A percentile compares a stretch with the other conserved stretches of the same genome.
Evolutionary conservation across 495 filamentous ascomycete species (phyloP).

Genomic region (Extremus antarcticus): DNA sequence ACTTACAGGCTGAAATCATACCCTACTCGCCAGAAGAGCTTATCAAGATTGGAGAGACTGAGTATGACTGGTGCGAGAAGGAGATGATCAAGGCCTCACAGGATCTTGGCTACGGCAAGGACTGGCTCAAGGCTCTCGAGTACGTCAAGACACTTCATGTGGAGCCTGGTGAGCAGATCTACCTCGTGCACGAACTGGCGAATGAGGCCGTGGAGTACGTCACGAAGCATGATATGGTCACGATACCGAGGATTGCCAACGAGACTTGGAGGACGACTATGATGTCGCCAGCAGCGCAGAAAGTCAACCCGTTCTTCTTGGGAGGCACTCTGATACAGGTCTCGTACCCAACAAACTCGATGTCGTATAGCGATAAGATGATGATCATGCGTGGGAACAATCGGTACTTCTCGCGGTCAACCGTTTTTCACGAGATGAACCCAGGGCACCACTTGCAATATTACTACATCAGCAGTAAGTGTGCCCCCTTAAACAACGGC

Average conservation of each 20-base stretch:
- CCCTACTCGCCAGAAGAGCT: constrained; percentile 40
- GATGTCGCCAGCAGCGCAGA: constrained; percentile 38
- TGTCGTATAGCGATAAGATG: no score
- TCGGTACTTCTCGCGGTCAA: no score
- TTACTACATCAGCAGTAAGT: no score
- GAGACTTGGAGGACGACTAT: constrained; percentile 42
- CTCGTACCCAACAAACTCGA: no score
- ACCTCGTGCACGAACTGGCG: constrained; percentile 35
- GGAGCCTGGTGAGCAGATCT: constrained; percentile 36
- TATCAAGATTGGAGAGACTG: constrained; percentile 35
- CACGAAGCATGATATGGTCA: constrained; percentile 39
- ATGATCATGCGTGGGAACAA: no score
- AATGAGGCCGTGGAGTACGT: constrained; percentile 35
- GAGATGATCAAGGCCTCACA: constrained; percentile 34
- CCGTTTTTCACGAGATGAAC: no score
- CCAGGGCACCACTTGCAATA: no score
- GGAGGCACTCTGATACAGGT: no score
- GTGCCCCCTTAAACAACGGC: no score
- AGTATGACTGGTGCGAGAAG: constrained; percentile 35
- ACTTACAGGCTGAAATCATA: constrained; percentile 37
- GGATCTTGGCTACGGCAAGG: constrained; percentile 18
- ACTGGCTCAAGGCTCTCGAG: constrained; percentile 41
- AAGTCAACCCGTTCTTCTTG: constrained; percentile 39
- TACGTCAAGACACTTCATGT: constrained; percentile 42
- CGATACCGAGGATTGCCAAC: constrained; percentile 38